Conservation (phyloP, 108 stramenopile species). For the Cyclotella baltica region DNA sequence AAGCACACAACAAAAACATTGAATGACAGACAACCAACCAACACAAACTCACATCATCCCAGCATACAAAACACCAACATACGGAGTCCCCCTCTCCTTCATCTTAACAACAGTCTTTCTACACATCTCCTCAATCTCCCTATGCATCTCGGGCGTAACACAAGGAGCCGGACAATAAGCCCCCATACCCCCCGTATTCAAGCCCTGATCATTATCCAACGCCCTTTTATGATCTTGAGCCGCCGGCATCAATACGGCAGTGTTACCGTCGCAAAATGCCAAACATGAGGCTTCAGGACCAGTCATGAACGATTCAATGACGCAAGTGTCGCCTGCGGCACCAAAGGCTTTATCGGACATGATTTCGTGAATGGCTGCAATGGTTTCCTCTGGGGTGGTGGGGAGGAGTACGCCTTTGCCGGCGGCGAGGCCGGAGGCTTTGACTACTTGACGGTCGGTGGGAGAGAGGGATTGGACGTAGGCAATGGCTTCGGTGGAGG, state of each 20-base stretch:
- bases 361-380: slow-evolving; percentile 92
- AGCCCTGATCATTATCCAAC: slow-evolving; percentile 94
- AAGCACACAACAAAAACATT: not conserved
- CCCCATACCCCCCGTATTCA: slow-evolving; percentile 99
- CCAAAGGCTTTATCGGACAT: slow-evolving; percentile 96
- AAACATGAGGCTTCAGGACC: slow-evolving; percentile 98
- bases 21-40: not conserved
- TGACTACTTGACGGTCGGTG: slow-evolving; percentile 95
- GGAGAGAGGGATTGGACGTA: slow-evolving; percentile 81
- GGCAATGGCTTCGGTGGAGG: slow-evolving; percentile 80
- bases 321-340: slow-evolving; percentile 94
- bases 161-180: slow-evolving; percentile 98
- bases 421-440: slow-evolving; percentile 98
- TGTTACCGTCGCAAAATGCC: slow-evolving; percentile 97
- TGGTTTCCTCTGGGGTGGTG: slow-evolving; percentile 88
- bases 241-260: slow-evolving; percentile 89
- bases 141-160: slow-evolving; percentile 89
- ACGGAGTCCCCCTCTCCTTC: slow-evolving; percentile 95
- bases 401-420: slow-evolving; percentile 99
- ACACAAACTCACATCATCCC: slow-evolving; percentile 95
- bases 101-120: slow-evolving; percentile 93
- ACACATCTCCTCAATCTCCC: slow-evolving; percentile 92
- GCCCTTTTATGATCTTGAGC: slow-evolving; percentile 99
- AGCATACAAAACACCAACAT: slow-evolving; percentile 96
- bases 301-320: slow-evolving; percentile 96